Evolutionary conservation across 2,329 filamentous ascomycete species (phyloP), one percentile per base, ranked within the genome.

Genomic region (Sporothrix sp.): DNA sequence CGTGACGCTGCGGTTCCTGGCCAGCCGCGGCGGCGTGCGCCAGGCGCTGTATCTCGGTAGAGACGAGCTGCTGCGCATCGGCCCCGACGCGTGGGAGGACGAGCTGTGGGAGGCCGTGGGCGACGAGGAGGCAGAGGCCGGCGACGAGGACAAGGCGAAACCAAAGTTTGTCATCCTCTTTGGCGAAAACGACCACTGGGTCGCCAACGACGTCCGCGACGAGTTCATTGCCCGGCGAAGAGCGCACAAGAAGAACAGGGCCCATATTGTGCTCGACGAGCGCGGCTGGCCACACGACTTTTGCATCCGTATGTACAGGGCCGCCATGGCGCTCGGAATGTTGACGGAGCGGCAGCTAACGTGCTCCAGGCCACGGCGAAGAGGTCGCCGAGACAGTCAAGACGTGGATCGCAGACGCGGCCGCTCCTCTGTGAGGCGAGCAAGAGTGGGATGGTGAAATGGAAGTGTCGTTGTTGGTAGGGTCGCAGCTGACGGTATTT

Each of bases 121-220:
- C 0, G 59, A 54, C 13, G 59, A 55, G 2, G 52, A 54, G 1
- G 57, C 55, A 14, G 33, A n/a, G 1, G 48, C 8, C 2, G 32
- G 14, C 2, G 25, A 39, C 1, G 39, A 40, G 9, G 30, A 46
- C 7, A 30, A 20, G 3, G 51, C 44, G 16, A 54, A 49, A 20
- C 73, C 72, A 1, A 78, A 72, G 54, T 76, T 83, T 58, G 74
- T 76, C 56, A 71, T 82, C 56, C 75, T 80, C 45, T 84, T 81
- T 56, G 80, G 73, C 2, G 66, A 72, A 54, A 64, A 74, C 46
- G 81, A 84, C 54, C 73, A 81, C 51, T 84, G 81, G 81, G 77
- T 84, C 1, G 74, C 75, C 3, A 66, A 78, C 43, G 66, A 71
- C 45, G 69, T 72, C 42, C 68, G 80, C 8, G 77, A 82, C 56